Conservation (phyloP, 2,329 filamentous ascomycete genomes). For the Coniella vitis region DNA sequence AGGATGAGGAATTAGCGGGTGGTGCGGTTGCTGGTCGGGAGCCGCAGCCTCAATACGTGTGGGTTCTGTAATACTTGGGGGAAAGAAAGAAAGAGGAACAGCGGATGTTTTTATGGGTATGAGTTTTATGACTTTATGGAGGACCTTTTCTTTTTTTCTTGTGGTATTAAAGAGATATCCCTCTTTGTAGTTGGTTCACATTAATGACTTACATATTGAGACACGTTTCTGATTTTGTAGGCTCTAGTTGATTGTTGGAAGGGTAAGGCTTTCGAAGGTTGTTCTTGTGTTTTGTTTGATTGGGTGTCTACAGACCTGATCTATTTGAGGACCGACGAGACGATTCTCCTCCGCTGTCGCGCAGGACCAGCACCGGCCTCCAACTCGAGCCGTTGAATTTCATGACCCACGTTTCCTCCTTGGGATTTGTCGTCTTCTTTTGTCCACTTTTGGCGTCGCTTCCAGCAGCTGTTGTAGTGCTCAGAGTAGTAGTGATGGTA, state of each 20-base stretch:
- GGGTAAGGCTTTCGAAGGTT: neutral
- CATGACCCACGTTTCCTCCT: slow-evolving; percentile 2
- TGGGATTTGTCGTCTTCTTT: neutral
- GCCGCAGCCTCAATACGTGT: neutral
- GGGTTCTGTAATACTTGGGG: neutral
- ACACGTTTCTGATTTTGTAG: too few species aligned
- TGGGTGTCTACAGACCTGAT: too few species aligned
- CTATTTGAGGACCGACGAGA: too few species aligned
- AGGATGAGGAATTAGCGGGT: neutral
- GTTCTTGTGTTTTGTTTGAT: too few species aligned
- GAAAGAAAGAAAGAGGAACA: too few species aligned
- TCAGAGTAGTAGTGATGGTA: too few species aligned
- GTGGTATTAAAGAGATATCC: neutral
- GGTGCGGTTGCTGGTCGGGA: too few species aligned
- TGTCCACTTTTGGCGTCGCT: neutral
- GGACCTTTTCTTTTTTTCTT: neutral
- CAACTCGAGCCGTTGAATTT: neutral
- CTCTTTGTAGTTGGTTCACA: neutral
- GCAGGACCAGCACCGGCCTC: neutral
- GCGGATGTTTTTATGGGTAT: too few species aligned
- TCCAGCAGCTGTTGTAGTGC: neutral
- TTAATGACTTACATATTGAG: too few species aligned
- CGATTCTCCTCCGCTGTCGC: neutral
- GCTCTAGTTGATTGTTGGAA: neutral
- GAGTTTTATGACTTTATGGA: too few species aligned